These are phyloP conservation scores for Noccaea bulbosa DNA, from an alignment of 345 rosid genomes.

Conservation along the genomic window DNA sequence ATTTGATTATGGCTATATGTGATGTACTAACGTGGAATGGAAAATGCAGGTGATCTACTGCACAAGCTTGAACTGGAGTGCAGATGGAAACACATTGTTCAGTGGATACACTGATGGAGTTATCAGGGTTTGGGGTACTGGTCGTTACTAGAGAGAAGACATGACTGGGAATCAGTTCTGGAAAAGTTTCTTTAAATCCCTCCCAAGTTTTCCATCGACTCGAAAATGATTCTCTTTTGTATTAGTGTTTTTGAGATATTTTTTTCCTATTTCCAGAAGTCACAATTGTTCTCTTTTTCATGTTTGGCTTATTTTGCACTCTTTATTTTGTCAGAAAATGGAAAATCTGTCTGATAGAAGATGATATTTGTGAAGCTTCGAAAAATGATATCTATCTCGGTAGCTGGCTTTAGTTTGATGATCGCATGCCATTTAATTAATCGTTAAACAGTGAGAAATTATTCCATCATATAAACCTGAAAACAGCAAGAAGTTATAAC, in stretches of 20 bases:
- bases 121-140: constrained; percentile 42
- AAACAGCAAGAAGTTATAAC: too few relatives aligned
- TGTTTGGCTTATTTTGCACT: not conserved
- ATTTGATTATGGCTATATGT: not conserved
- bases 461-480: too few relatives aligned
- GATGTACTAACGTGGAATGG: constrained; percentile 6
- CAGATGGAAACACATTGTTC: constrained; percentile 45
- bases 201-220: constrained; percentile 9
- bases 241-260: constrained; percentile 9
- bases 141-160: constrained; percentile 35
- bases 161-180: not conserved
- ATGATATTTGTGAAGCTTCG: not conserved
- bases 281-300: constrained; percentile 16
- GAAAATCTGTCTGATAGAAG: not conserved
- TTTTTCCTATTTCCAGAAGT: constrained; percentile 18
- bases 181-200: not conserved
- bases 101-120: constrained; percentile 43
- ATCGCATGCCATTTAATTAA: too few relatives aligned
- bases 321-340: not conserved
- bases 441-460: too few relatives aligned
- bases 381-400: too few relatives aligned
- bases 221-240: constrained; percentile 18
- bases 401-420: too few relatives aligned
- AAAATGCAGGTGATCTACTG: constrained; percentile 40
- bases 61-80: constrained; percentile 45